phyloP scores from a whole-genome alignment of 2,329 filamentous ascomycete species.

The Colletotrichum sp. region DNA sequence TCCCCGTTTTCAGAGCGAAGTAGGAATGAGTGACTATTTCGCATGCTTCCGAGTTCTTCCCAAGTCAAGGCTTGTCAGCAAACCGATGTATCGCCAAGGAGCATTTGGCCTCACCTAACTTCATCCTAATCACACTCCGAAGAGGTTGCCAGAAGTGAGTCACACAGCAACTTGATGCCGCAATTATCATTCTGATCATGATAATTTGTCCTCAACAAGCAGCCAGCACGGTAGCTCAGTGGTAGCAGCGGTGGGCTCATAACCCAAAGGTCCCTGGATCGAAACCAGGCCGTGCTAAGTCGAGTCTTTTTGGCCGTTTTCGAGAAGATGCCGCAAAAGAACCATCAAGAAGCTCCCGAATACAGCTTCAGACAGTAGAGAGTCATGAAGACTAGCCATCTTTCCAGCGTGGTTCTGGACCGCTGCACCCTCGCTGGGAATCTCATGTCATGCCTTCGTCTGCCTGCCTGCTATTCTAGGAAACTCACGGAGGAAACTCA shows the following conservation, averaged over 20 bases:
- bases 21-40: rapidly evolving
- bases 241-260: background rate
- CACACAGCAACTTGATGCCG: background rate
- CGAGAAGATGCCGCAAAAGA: background rate
- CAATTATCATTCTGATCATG: background rate
- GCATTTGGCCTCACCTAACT: background rate
- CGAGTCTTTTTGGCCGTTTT: background rate
- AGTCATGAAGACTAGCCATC: background rate
- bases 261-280: background rate
- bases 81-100: background rate
- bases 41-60: background rate
- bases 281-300: background rate
- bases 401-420: background rate
- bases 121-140: background rate
- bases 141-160: background rate
- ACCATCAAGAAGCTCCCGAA: background rate
- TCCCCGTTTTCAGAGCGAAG: background rate
- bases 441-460: background rate
- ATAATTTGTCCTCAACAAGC: background rate
- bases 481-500: background rate
- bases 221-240: background rate
- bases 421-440: background rate
- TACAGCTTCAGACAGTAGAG: background rate
- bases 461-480: background rate
- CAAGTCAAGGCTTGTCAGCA: background rate